Conservation (phyloP, 306 rosid genomes). For the Carpinus fangiana region DNA sequence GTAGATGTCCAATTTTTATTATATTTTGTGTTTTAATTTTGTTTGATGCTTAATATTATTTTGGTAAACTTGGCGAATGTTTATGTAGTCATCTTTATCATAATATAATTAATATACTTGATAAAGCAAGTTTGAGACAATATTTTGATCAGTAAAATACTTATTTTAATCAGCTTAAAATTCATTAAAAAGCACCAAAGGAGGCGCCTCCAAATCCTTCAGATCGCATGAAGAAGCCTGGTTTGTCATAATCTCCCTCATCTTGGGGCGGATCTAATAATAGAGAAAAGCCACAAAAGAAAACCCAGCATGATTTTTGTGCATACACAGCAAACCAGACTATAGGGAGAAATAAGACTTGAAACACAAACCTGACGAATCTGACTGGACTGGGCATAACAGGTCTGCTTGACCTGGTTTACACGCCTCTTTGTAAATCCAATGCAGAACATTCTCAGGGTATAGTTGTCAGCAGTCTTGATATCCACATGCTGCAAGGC, state of each 20-base stretch:
- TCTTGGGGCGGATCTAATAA: constrained; percentile 9
- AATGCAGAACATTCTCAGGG: constrained; percentile 87
- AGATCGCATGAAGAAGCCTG: constrained; percentile 81
- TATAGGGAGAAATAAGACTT: neutral
- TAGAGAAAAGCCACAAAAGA: neutral
- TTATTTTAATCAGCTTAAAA: too few species aligned
- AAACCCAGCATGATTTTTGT: neutral
- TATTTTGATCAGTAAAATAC: too few species aligned
- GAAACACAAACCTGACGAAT: constrained; percentile 61
- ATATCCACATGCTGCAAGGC: constrained; percentile 72
- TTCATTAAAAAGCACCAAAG: too few species aligned
- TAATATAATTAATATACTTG: too few species aligned
- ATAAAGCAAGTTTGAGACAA: neutral
- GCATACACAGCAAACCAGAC: neutral
- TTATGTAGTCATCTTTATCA: neutral
- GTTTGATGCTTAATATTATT: neutral
- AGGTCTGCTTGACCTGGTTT: constrained; percentile 89
- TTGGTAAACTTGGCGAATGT: too few species aligned
- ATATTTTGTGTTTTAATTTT: neutral
- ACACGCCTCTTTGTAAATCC: constrained; percentile 79
- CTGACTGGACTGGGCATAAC: constrained; percentile 91
- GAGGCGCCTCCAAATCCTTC: constrained; percentile 73
- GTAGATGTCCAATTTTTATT: neutral
- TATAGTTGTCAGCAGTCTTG: constrained; percentile 78
- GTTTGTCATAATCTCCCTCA: constrained; percentile 80